Evolutionary conservation across 495 filamentous ascomycete species (phyloP), one percentile per base, ranked within the genome.

Genomic region (Chaetomium tenue): DNA sequence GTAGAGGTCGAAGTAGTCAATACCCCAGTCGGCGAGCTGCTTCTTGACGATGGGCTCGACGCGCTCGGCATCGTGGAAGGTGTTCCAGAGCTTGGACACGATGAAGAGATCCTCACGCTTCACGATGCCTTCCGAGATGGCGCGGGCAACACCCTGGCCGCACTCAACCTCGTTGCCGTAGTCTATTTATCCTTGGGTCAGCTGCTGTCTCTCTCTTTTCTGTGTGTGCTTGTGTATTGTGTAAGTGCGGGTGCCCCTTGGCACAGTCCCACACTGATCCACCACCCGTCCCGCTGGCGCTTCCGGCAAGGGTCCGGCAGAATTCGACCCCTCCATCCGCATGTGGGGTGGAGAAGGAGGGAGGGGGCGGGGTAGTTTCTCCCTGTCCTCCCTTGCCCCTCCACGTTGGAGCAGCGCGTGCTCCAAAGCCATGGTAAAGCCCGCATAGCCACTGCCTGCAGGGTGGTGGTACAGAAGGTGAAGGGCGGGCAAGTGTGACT

Each of bases 21-120:
- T 71, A 47, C 88, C 87, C 89, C 89, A 91, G 83, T 91, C 89
- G 63, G 82, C 77, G 13, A 92, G 83, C 72, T 92, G 91, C 73
- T 88, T 89, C 69, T 80, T 82, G 76, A 79, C 80, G 66, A 91
- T 91, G 40, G 87, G 87, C 78, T 87, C 87, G 63, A 92, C 90
- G 64, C 82, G 81, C 65, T 90, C 84, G 63, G 76, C 81, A 56
- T 91, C 88, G 79, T 93, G 90, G 84, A 91, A 94, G 72, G 84
- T 87, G 81, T 93, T 93, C 92, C 92, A 96, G 58, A 96, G 86
- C 81, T 96, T 96, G 71, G 89, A 91, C 61, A 91, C 90, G 73
- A 96, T 85, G 85, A 96, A 96, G 76, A 95, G 88, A 39, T 96
- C 91, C 74, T 87, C 83, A 63, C 92, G 89, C 79, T 87, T 93